Evolutionary conservation across 495 filamentous ascomycete genomes (phyloP), one percentile per base, ranked within the genome.

Genomic region (Parathielavia hyrcaniae): DNA sequence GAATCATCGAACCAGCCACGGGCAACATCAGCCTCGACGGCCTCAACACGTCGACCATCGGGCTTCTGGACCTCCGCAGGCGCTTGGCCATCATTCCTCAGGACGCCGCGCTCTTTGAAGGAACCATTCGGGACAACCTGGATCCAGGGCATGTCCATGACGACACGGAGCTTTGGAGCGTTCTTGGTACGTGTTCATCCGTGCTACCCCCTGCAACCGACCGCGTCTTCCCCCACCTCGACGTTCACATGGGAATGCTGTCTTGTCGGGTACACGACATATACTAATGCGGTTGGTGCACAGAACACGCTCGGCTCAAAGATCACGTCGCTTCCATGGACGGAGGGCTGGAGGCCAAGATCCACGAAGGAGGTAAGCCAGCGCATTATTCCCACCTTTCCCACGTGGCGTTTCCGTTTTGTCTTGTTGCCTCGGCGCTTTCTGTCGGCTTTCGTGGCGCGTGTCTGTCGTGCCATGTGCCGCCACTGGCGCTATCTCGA

Each of bases 61-160:
- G 95, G 8, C 74, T 99, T 55, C 71, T 90, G 53, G 95, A 97
- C 69, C 80, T 99, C 55, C 82, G 95, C 56, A 82, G 91, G 23
- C 87, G 93, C 50, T 80, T 99, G 39, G 91, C 95, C 43, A 99
- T 99, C 71, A 99, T 99, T 64, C 95, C 95, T 19, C 95, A 99
- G 67, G 95, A 99, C 75, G 91, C 95, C 50, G 91, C 92, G 64
- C 82, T 99, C 64, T 99, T 99, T 65, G 90, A 97, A 76, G 95
- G 95, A 46, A 92, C 91, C 17, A 79, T 99, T 61, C 82, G 95
- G 64, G 95, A 97, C 71, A 99, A 99, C 69, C 80, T 99, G 38
- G 95, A 99, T 68, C 95, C 95, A 36, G 88, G 87, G 38, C 86
- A 95, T 72, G 90, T 91, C 51, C 92, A 97, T 67, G 93, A 95